Base-by-base conservation (phyloP, 2,329 filamentous ascomycete species). In the Epichloe gansuensis region DNA sequence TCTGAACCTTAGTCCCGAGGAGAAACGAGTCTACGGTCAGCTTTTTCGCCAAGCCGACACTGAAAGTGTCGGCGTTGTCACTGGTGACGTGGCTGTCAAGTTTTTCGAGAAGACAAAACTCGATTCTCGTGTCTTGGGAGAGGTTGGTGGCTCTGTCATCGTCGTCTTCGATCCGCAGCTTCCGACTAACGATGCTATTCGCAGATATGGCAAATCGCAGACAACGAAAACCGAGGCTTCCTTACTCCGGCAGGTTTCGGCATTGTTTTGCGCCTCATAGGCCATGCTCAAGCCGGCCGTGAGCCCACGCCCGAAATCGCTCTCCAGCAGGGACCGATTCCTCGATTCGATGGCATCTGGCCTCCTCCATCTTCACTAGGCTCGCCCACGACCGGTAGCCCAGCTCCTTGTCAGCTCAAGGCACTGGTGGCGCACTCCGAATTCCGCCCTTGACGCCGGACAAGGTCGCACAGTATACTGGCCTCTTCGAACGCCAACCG, bases 121-220 rank as follows among this genome's bases (percentile, higher is more conserved):
- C 48, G 83, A 91, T 56, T 88, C 91, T 51, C 83, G 88, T 56
- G 78, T 93, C 48, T 77, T 98, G 55, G 93, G 91, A 69, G 85
- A 95, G 81, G 88, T 91, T 72, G 60, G 81, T 75, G 5, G 2
- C 12, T 11, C 42, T 15, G 5, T 46, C 43, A 25, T 31, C 39
- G 7, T 28, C 45, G 4, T 9, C 17, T 21, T 21, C 13, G 35
- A 11, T 23, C 34, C 9, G 39, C 39, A 11, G 35, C 39, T 28
- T 49, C 42, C 50, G 48, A 51, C 54, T 57, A 44, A 57, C 52
- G 25, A 37, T 46, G 21, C 23, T 25, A 42, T 43, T 28, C 51
- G 31, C 69, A 95, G 87, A 97, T 98, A 77, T 98, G 93, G 93
- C 91, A 97, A 72, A 93, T 98, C 67, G 91, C 93, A 60, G 93